Conservation (phyloP, 2,329 filamentous ascomycete genomes). For the Botrytis fabae region DNA sequence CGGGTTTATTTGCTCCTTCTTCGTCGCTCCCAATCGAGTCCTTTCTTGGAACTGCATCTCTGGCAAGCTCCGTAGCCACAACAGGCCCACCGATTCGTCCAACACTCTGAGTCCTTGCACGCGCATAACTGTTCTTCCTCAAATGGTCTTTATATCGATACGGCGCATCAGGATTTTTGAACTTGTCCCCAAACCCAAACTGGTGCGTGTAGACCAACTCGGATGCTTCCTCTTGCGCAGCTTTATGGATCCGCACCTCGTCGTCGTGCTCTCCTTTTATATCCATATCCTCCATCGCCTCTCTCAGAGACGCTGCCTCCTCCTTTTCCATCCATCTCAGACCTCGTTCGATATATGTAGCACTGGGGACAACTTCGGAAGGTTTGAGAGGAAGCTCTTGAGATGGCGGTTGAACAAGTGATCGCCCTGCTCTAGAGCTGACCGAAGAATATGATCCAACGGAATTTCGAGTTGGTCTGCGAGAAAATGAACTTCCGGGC, state of each 20-base stretch:
- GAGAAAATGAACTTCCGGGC: slow-evolving; percentile 36
- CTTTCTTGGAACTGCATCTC: slow-evolving; percentile 39
- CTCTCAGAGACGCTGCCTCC: slow-evolving; percentile 67
- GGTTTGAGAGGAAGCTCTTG: slow-evolving; percentile 51
- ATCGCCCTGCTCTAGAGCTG: slow-evolving; percentile 37
- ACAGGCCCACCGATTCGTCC: slow-evolving; percentile 52
- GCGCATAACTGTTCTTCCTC: slow-evolving; percentile 69
- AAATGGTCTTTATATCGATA: slow-evolving; percentile 69
- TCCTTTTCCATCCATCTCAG: slow-evolving; percentile 80
- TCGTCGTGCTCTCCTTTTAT: slow-evolving; percentile 54
- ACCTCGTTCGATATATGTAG: slow-evolving; percentile 71
- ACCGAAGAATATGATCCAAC: slow-evolving; percentile 38
- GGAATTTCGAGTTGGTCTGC: slow-evolving; percentile 36
- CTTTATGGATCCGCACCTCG: slow-evolving; percentile 63
- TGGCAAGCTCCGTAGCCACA: slow-evolving; percentile 40
- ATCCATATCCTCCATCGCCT: slow-evolving; percentile 74
- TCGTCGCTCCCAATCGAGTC: slow-evolving; percentile 42
- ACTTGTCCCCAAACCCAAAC: slow-evolving; percentile 59
- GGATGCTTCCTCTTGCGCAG: slow-evolving; percentile 74
- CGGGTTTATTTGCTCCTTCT: slow-evolving; percentile 23
- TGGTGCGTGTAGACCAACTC: slow-evolving; percentile 78
- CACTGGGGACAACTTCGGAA: slow-evolving; percentile 62
- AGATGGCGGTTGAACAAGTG: slow-evolving; percentile 32
- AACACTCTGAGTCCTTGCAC: slow-evolving; percentile 62
- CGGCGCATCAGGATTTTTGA: slow-evolving; percentile 60